Conservation (phyloP, 257 asterid genomes). For the Nicotiana paniculata region DNA sequence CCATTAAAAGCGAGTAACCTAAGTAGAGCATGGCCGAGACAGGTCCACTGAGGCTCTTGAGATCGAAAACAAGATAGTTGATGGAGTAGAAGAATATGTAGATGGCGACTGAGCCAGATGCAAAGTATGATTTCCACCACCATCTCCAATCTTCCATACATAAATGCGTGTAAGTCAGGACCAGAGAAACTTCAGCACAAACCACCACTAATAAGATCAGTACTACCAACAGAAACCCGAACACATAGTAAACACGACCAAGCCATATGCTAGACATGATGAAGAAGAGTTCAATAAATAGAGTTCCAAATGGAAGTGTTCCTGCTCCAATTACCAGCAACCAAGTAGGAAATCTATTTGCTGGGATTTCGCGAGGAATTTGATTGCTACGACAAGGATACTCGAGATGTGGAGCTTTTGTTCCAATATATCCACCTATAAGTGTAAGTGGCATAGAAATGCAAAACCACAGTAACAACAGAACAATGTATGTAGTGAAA, state of each 20-base stretch:
- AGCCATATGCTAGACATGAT: slow-evolving; percentile 29
- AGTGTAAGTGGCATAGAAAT: slow-evolving; percentile 22
- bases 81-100: slow-evolving; percentile 18
- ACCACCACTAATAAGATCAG: slow-evolving; percentile 12
- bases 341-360: slow-evolving; percentile 18
- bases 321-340: slow-evolving; percentile 20
- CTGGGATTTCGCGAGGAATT: slow-evolving; percentile 23
- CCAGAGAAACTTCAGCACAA: slow-evolving; percentile 20
- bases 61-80: slow-evolving; percentile 22
- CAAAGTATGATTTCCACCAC: slow-evolving; percentile 25
- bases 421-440: slow-evolving; percentile 17
- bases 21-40: slow-evolving; percentile 19
- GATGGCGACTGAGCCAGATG: slow-evolving; percentile 19
- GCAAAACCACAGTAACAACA: slow-evolving; percentile 19
- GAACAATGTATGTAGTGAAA: slow-evolving; percentile 11
- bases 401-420: slow-evolving; percentile 7
- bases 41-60: slow-evolving; percentile 21
- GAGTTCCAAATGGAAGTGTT: slow-evolving; percentile 20
- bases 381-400: slow-evolving; percentile 17
- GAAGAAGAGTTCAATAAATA: slow-evolving; percentile 22
- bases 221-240: slow-evolving; percentile 20
- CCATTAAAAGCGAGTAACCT: slow-evolving; percentile 19
- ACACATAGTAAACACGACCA: slow-evolving; percentile 21
- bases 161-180: slow-evolving; percentile 19
- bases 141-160: slow-evolving; percentile 24